Evolutionary conservation across 805 yeast genomes (phyloP).

Genomic region (Isabelozyma pseudorhagii): DNA sequence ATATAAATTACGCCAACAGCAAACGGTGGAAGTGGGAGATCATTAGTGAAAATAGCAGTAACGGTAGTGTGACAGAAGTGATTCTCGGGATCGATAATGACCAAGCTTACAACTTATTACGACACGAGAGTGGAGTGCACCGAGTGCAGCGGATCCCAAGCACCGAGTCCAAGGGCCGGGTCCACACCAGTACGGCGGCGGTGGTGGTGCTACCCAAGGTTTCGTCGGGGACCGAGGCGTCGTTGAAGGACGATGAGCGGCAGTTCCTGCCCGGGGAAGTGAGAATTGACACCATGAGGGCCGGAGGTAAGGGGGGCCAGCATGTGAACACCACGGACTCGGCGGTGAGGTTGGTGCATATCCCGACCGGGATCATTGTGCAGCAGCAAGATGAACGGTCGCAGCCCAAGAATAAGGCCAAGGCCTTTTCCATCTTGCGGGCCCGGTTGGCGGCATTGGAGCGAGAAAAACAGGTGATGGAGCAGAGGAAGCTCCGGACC

Average conservation of each 20-base stretch:
- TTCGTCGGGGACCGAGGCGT: constrained; percentile 50
- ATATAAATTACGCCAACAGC: constrained; percentile 61
- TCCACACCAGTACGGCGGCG: constrained; percentile 95
- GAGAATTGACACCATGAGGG: constrained; percentile 93
- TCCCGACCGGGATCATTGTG: constrained; percentile 87
- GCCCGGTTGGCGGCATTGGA: constrained; percentile 84
- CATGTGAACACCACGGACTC: constrained; percentile 97
- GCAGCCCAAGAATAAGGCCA: constrained; percentile 90
- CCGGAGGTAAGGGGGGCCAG: constrained; percentile 97
- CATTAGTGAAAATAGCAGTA: constrained; percentile 53
- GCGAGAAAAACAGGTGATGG: constrained; percentile 57
- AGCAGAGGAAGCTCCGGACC: constrained; percentile 64
- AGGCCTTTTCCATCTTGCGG: constrained; percentile 78
- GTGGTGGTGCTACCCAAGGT: constrained; percentile 89
- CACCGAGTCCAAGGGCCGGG: constrained; percentile 90
- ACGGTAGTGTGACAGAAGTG: constrained; percentile 77
- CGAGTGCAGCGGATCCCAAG: constrained; percentile 92
- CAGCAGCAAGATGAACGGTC: constrained; percentile 93
- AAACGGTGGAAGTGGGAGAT: constrained; percentile 67
- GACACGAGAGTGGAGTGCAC: constrained; percentile 94
- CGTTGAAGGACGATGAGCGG: constrained; percentile 53
- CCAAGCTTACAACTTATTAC: constrained; percentile 69
- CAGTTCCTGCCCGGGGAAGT: constrained; percentile 84
- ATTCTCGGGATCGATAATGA: constrained; percentile 64
- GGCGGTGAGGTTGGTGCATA: constrained; percentile 89